Base-by-base conservation (phyloP, 805 yeast species). In the Schizosaccharomyces pombe region DNA sequence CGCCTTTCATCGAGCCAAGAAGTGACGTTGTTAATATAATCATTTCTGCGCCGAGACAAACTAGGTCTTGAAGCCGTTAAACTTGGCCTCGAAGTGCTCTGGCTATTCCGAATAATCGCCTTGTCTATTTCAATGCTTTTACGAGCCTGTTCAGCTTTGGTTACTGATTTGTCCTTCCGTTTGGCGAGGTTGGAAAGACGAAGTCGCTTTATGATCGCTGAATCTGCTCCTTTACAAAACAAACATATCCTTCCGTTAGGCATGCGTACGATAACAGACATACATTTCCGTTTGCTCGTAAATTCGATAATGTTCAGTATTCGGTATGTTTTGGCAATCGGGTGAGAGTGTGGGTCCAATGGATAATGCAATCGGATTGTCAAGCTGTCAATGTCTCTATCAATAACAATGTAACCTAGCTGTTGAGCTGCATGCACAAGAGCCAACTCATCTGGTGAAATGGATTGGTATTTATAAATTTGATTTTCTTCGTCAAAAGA, bases 381-480 rank as follows among this genome's bases (percentile, higher is more conserved):
- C 51, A 91, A 64, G 1, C 68, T 65, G 56, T 74, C 75, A 51
- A 76, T 77, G 57, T 76, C 76, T 55, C 82, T 76, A 56, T 84
- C 85, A 56, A 70, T 73, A 5, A 87, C 82, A n/a, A 87, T 78
- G 64, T 72, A 91, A 0, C 99, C 99, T 72, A 91, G 72, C 63
- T 91, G 98, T 60, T 95, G 74, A 0, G 98, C 98, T 1, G 97
- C 98, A 51, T 81, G 77, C 2, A 91, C 89, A 31, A 91, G 69
- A 0, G 99, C 98, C 53, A 87, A 67, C 64, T 91, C 99, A 67
- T 91, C 99, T 0, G 98, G 99, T 0, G 96, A 87, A 0, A 97
- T 79, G 0, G 97, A 85, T 63, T 89, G 96, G 61, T 91, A 91
- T 56, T 77, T 79, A 26, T 86, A 75, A 9, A 56, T 60, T 26